Evolutionary conservation across 805 yeast species (phyloP), one percentile per base, ranked within the genome.

Genomic region (Yarrowia keelungensis): DNA sequence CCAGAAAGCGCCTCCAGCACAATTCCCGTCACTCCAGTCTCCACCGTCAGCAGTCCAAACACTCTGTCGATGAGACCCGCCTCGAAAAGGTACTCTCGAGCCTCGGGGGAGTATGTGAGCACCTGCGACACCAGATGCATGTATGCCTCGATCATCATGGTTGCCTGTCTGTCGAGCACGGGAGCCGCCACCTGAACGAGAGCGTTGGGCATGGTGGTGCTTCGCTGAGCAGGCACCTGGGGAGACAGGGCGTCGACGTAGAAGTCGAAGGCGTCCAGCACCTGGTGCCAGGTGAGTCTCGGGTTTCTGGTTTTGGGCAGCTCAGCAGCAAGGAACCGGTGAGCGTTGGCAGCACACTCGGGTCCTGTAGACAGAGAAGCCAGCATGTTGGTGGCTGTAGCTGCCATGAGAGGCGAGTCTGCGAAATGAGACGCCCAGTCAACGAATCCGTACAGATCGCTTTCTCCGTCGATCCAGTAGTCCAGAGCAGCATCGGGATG

Each of bases 371-470:
- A 83, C 47, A 94, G 80, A 7, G 95, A 88, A 2, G 96, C 87
- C 69, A 94, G 80, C 83, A 94, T 84, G 69, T 91, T 82, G 71
- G 93, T 87, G 74, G 89, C 92, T 0, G 97, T 85, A 0, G 98
- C 89, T 65, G 91, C 85, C 80, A 92, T 91, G 61, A 92, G 81
- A 10, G 94, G 88, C 0, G 77, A 71, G 15, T 91, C 91, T 70
- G 88, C 92, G 73, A 90, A 87, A 70, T 86, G 87, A 1, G 95
- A 82, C 0, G 97, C 96, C 98, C 98, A 95, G 68, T 85, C 86
- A 49, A 94, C 81, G 72, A 95, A 93, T 0, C 97, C 98, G 74
- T 86, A 83, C 1, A 91, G 81, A 69, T 87, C 87, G 14, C 89
- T 84, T 67, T 84, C 87, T 19, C 84, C 80, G 71, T 89, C 91